phyloP scores from a whole-genome alignment of 1,139 yeast species.

The Diutina scorzettiae region DNA sequence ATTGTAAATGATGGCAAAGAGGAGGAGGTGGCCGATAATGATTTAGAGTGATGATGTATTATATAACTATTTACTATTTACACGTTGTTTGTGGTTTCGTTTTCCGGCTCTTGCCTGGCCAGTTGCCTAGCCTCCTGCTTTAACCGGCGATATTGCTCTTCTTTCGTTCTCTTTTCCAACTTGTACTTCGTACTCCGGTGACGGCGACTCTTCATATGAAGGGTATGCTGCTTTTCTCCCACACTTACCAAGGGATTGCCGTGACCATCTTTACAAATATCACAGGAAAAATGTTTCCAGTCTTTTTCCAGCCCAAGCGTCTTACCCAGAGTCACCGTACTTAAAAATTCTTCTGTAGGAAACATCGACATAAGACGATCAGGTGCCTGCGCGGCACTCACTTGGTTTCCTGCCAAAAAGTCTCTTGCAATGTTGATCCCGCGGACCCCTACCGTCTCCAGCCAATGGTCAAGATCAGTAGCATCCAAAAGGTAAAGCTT shows the following conservation, averaged over 20 bases:
- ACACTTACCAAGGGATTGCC: slow-evolving; percentile 52
- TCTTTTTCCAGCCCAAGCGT: slow-evolving; percentile 26
- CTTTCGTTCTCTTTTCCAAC: not conserved
- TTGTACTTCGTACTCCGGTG: slow-evolving; percentile 22
- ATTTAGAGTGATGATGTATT: slow-evolving; percentile 1
- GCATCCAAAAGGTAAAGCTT: slow-evolving; percentile 64
- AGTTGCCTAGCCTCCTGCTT: no score
- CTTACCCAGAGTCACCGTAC: slow-evolving; percentile 23
- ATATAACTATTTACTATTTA: not conserved
- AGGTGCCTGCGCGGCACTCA: slow-evolving; percentile 29
- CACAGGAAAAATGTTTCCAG: slow-evolving; percentile 67
- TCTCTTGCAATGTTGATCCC: slow-evolving; percentile 41
- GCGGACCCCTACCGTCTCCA: slow-evolving; percentile 35
- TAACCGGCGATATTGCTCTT: no score
- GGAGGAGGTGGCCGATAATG: not conserved
- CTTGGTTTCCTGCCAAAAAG: slow-evolving; percentile 21
- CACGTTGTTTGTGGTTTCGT: no score
- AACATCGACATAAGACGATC: slow-evolving; percentile 23
- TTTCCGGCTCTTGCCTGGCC: no score
- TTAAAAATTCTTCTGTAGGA: slow-evolving; percentile 14
- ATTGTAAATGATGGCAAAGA: slow-evolving; percentile 1
- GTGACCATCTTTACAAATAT: slow-evolving; percentile 45
- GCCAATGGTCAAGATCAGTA: slow-evolving; percentile 55
- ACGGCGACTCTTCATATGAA: slow-evolving; percentile 55
- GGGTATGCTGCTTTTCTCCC: slow-evolving; percentile 61